These are phyloP conservation scores for Neohortaea acidophila DNA, from an alignment of 495 filamentous ascomycete genomes.

Conservation along the genomic window DNA sequence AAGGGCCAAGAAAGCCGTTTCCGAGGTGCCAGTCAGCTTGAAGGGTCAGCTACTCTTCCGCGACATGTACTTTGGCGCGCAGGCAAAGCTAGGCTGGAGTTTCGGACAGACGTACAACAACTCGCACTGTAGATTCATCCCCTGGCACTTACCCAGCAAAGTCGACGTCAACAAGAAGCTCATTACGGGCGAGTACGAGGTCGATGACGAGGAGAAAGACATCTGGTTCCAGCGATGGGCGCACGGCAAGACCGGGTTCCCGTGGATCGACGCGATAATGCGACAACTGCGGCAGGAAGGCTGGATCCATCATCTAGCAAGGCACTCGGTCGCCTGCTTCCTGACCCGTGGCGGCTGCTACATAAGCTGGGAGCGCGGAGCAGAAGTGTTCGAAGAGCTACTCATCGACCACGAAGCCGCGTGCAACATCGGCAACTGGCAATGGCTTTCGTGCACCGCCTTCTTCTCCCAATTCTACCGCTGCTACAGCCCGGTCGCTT, in stretches of 20 bases:
- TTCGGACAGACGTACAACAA: conserved; percentile 47
- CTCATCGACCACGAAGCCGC: conserved; percentile 57
- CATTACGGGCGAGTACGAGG: conserved; percentile 36
- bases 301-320: conserved; percentile 61
- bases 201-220: conserved; percentile 42
- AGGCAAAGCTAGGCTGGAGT: conserved; percentile 42
- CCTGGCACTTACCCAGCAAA: conserved; percentile 52
- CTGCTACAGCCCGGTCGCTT: conserved; percentile 50
- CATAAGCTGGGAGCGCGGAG: conserved; percentile 56
- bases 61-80: conserved; percentile 65
- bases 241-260: conserved; percentile 49
- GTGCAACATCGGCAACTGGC: conserved; percentile 58
- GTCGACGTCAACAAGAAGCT: conserved; percentile 24
- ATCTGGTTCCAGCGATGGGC: conserved; percentile 51
- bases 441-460: conserved; percentile 58
- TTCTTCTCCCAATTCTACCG: conserved; percentile 52
- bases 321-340: conserved; percentile 59
- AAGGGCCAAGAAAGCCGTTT: conserved; percentile 22
- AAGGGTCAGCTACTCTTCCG: conserved; percentile 56
- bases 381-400: conserved; percentile 58
- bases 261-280: conserved; percentile 63
- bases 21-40: conserved; percentile 43
- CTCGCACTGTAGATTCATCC: conserved; percentile 45
- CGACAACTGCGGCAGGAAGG: conserved; percentile 51
- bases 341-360: conserved; percentile 59